phyloP scores from a whole-genome alignment of 2,329 filamentous ascomycete genomes.

The Hirsutella minnesotensis region DNA sequence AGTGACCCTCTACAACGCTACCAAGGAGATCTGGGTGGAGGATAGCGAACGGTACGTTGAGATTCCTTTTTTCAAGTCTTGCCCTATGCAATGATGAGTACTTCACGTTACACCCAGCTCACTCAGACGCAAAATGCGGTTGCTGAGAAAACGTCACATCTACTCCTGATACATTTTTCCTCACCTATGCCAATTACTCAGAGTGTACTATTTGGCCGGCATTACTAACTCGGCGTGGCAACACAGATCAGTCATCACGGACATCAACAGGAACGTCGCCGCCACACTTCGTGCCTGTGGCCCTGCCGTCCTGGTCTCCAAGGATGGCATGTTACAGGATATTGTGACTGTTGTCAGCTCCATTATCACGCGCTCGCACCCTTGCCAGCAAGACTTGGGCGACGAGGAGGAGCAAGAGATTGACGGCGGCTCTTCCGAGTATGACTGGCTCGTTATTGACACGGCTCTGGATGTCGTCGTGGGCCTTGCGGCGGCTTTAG shows the following conservation, averaged over 20 bases:
- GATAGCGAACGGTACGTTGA: conserved; percentile 82
- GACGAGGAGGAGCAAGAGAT: conserved; percentile 65
- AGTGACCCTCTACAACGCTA: conserved; percentile 73
- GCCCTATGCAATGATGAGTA: conserved; percentile 61
- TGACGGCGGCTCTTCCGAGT: conserved; percentile 74
- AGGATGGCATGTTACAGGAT: conserved; percentile 57
- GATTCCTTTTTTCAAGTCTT: conserved; percentile 8
- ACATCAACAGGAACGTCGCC: conserved; percentile 88
- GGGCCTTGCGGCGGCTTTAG: conserved; percentile 71
- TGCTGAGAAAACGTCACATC: conserved; percentile 70
- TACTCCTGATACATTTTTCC: conserved; percentile 19
- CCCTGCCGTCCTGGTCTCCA: conserved; percentile 67
- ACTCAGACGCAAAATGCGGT: conserved; percentile 86
- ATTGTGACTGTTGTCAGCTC: conserved; percentile 63
- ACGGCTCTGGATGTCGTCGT: conserved; percentile 86
- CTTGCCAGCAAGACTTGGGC: conserved; percentile 83
- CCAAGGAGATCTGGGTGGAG: conserved; percentile 74
- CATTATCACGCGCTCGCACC: conserved; percentile 81
- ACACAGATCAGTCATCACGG: conserved; percentile 70
- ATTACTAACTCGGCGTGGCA: conserved; percentile 26
- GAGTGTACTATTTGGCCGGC: no score
- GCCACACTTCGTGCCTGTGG: conserved; percentile 86
- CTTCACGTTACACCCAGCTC: conserved; percentile 97
- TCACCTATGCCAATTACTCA: conserved; percentile 2
- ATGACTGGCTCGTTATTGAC: conserved; percentile 95